Base-by-base conservation (phyloP, 768 basidiomycete species). In the Rhodocollybia butyracea region DNA sequence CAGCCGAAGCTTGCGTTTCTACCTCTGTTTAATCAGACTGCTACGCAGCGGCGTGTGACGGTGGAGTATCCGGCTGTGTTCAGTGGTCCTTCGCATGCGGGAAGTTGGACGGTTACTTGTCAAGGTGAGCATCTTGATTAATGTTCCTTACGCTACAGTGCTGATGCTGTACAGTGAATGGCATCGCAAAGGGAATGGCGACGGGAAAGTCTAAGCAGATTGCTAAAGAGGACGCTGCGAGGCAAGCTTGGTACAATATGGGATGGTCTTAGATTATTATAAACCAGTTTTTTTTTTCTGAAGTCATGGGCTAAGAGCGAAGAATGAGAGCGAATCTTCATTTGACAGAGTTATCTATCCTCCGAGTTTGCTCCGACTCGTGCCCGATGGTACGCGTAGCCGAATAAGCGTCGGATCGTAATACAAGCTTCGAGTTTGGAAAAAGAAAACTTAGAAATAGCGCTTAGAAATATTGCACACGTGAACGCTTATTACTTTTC, bases 201-300 rank as follows among this genome's bases (percentile, higher is more conserved):
- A 68, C 65, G n/a, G 86, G 87, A 27, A 72, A 76, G 51, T 86
- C 76, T 66, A 91, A 91, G 67, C 88, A 91, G 63, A 69, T 81
- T 2, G 89, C 89, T 6, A 91, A 89, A 67, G 89, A 91, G 63
- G 85, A 86, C 54, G 89, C 89, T 0, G 88, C 89, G 17, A 76
- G 80, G 55, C 73, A 82, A 60, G 89, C 89, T 8, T 89, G 81
- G 69, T 80, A 82, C 63, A 77, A 80, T 8, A 85, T 91, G 86
- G 88, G 89, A 31, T 90, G 88, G 88, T 81, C 82, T 36, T 76
- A 62, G 56, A 22, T 19, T 11, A 17, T n/a, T n/a, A n/a, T n/a
- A n/a, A n/a, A n/a, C n/a, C n/a, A n/a, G n/a, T n/a, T n/a, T n/a
- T n/a, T n/a, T n/a, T n/a, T n/a, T n/a, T n/a, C n/a, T n/a, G n/a